These are phyloP conservation scores for Parietaria judaica DNA, from an alignment of 306 rosid species.

Conservation along the genomic window DNA sequence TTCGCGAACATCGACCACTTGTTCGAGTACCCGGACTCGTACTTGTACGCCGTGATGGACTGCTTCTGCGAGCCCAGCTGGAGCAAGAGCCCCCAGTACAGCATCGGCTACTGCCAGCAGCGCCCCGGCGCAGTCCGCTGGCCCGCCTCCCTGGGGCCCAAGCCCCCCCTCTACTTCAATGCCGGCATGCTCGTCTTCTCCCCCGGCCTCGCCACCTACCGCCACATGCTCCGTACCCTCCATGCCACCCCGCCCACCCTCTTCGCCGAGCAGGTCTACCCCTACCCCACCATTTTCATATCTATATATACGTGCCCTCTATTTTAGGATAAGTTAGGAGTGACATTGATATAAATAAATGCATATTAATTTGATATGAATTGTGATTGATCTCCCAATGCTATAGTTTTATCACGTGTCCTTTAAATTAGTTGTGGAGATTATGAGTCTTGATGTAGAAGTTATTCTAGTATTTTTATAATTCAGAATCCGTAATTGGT, in stretches of 20 bases:
- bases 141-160: slow-evolving; percentile 47
- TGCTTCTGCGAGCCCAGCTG: slow-evolving; percentile 71
- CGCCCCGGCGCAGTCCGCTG: slow-evolving; percentile 59
- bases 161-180: slow-evolving; percentile 71
- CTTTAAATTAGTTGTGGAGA: not conserved
- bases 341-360: no score
- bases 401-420: not conserved
- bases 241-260: slow-evolving; percentile 42
- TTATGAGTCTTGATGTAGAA: no score
- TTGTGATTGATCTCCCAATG: not conserved
- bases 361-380: no score
- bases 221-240: slow-evolving; percentile 36
- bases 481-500: no score
- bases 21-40: slow-evolving; percentile 43
- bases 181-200: slow-evolving; percentile 75
- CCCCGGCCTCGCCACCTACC: slow-evolving; percentile 41
- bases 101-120: slow-evolving; percentile 69
- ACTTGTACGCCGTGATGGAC: slow-evolving; percentile 72
- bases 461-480: no score
- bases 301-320: no score
- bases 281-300: no score
- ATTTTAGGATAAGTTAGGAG: no score
- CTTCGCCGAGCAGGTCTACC: slow-evolving; percentile 71
- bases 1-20: slow-evolving; percentile 59
- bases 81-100: slow-evolving; percentile 51